Percentiles rank a stretch among this genome's conserved stretches.
These are phyloP conservation scores for Gonapodya sp. DNA, from an alignment of 192 early-diverging fungal species.

Conservation along the genomic window DNA sequence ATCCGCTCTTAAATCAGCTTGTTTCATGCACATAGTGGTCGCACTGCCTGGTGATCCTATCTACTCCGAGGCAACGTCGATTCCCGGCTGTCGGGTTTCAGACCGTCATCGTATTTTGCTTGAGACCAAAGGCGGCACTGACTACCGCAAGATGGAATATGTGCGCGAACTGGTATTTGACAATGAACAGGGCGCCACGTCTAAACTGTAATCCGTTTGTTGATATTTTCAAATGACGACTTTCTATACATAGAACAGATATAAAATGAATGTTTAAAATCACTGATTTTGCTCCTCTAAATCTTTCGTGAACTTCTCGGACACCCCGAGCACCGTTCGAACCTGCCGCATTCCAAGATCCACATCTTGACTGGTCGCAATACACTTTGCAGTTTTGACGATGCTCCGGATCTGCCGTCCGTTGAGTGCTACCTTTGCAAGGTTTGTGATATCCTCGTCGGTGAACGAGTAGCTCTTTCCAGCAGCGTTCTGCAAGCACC, in stretches of 20 bases:
- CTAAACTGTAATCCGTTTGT: not conserved
- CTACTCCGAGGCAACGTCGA: not conserved
- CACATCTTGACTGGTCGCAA: not conserved
- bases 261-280: not conserved
- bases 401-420: slow-evolving; percentile 7
- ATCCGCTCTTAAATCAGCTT: too few species aligned
- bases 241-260: not conserved
- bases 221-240: not conserved
- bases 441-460: not conserved
- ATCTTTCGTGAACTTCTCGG: not conserved
- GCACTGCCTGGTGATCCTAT: not conserved
- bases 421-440: not conserved
- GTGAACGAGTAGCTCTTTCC: not conserved
- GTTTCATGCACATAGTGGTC: not conserved
- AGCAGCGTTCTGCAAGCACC: slow-evolving; percentile 10
- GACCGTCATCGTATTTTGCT: not conserved
- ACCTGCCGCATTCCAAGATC: not conserved
- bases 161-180: not conserved
- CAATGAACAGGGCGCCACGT: not conserved
- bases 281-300: not conserved
- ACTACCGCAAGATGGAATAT: not conserved
- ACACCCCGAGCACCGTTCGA: not conserved
- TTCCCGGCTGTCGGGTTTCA: not conserved
- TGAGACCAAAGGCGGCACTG: not conserved
- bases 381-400: not conserved